Percentiles rank a stretch among this genome's conserved stretches.
phyloP scores from a whole-genome alignment of 805 yeast genomes.

The Kluyveromyces lactis region DNA sequence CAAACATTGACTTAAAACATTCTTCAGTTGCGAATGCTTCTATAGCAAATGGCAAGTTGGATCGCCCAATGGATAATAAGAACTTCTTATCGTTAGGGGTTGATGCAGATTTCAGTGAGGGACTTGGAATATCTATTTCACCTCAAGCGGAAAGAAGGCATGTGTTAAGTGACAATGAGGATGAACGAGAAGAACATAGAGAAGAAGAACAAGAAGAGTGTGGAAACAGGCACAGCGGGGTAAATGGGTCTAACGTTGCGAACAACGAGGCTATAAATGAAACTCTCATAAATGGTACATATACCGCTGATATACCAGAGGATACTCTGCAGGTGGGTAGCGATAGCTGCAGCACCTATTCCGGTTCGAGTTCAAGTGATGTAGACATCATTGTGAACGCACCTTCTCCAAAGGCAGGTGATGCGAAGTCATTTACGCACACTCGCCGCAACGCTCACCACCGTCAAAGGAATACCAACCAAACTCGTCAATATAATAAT shows the following conservation, averaged over 20 bases:
- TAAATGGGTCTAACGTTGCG: too few species aligned
- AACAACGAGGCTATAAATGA: neutral
- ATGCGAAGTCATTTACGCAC: neutral
- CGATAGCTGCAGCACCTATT: neutral
- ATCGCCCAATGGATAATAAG: neutral
- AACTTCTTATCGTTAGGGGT: neutral
- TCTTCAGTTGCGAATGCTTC: neutral
- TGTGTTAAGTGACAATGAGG: neutral
- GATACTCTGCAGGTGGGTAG: too few species aligned
- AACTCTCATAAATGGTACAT: neutral
- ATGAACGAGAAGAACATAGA: neutral
- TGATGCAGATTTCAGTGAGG: neutral
- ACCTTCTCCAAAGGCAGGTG: neutral
- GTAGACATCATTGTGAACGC: constrained; percentile 6
- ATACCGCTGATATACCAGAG: too few species aligned
- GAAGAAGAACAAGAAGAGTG: too few species aligned
- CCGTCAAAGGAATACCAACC: neutral
- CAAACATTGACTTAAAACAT: neutral
- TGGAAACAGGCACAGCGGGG: too few species aligned
- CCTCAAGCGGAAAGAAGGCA: neutral
- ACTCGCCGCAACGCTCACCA: neutral
- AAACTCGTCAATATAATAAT: neutral
- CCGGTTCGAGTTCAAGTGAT: constrained; percentile 3
- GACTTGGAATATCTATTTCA: neutral
- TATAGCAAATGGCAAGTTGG: neutral